Evolutionary conservation across 2,329 filamentous ascomycete genomes (phyloP).

Genomic region (Escovopsis sp.): DNA sequence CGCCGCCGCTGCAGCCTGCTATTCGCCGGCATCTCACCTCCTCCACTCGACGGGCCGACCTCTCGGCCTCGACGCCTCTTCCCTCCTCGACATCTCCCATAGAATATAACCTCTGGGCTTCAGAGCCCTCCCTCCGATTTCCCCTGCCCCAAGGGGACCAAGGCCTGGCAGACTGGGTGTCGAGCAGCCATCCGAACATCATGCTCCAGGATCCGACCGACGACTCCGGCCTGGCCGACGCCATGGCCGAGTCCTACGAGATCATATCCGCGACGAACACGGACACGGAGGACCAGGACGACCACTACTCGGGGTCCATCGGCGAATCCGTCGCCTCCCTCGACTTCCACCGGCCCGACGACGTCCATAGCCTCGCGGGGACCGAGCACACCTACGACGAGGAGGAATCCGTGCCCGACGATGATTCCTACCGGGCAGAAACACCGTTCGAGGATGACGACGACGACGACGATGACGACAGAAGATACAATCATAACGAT

Average conservation of each 20-base stretch:
- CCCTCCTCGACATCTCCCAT: slow-evolving; percentile 8
- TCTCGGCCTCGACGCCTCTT: slow-evolving; percentile 5
- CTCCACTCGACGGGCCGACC: slow-evolving; percentile 12
- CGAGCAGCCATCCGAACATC: slow-evolving; percentile 41
- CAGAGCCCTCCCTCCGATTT: slow-evolving; percentile 39
- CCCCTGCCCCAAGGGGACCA: slow-evolving; percentile 40
- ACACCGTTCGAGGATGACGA: slow-evolving; percentile 4
- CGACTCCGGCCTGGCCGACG: slow-evolving; percentile 38
- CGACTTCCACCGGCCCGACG: slow-evolving; percentile 33
- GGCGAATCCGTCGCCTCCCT: slow-evolving; percentile 36
- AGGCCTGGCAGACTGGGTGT: slow-evolving; percentile 44
- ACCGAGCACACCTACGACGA: slow-evolving; percentile 35
- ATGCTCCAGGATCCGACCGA: slow-evolving; percentile 30
- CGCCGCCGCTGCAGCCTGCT: slow-evolving; percentile 15
- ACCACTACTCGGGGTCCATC: slow-evolving; percentile 30
- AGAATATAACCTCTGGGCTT: slow-evolving; percentile 18
- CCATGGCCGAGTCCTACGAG: slow-evolving; percentile 31
- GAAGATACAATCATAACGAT: slow-evolving; percentile 4
- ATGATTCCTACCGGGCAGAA: slow-evolving; percentile 8
- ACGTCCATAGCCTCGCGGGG: slow-evolving; percentile 35
- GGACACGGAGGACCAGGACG: slow-evolving; percentile 40
- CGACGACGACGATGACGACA: slow-evolving; percentile 1
- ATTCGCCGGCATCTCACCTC: slow-evolving; percentile 15
- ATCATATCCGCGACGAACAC: slow-evolving; percentile 31
- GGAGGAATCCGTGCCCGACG: slow-evolving; percentile 23